These are phyloP conservation scores for Wickerhamiella bombiphila DNA, from an alignment of 805 yeast genomes.

Conservation along the genomic window DNA sequence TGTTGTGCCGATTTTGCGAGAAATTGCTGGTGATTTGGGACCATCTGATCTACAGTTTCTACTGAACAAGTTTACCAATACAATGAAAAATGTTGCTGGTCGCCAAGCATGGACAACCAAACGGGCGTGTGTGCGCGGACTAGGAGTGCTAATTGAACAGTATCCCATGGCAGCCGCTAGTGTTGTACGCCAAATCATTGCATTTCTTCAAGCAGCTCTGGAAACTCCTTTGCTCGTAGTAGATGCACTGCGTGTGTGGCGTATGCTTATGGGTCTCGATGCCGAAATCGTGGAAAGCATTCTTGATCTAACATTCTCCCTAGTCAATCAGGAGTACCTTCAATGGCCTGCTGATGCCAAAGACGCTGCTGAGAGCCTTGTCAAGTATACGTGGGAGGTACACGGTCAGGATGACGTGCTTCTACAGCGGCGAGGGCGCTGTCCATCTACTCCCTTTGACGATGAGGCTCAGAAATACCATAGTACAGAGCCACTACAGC, in stretches of 20 bases:
- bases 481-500: neutral
- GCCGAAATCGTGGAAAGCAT: conserved; percentile 32
- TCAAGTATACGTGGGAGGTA: neutral
- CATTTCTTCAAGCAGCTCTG: conserved; percentile 69
- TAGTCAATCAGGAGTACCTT: conserved; percentile 54
- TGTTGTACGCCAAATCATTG: conserved; percentile 44
- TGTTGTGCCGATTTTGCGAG: neutral
- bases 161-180: conserved; percentile 15
- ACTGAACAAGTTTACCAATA: conserved; percentile 56
- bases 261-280: conserved; percentile 39
- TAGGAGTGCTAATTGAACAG: conserved; percentile 47
- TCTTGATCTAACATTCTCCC: conserved; percentile 59
- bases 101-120: conserved; percentile 59
- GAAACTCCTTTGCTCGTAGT: conserved; percentile 46
- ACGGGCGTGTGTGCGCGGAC: conserved; percentile 55
- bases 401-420: neutral
- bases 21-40: neutral
- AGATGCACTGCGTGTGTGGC: conserved; percentile 56
- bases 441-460: neutral
- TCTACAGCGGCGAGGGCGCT: too few species aligned
- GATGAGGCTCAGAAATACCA: neutral
- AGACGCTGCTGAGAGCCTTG: conserved; percentile 3
- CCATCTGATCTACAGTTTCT: conserved; percentile 18
- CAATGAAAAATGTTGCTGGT: conserved; percentile 60
- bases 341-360: conserved; percentile 36